phyloP scores from a whole-genome alignment of 192 early-diverging fungal genomes.

The Jimgerdemannia flammicorona region DNA sequence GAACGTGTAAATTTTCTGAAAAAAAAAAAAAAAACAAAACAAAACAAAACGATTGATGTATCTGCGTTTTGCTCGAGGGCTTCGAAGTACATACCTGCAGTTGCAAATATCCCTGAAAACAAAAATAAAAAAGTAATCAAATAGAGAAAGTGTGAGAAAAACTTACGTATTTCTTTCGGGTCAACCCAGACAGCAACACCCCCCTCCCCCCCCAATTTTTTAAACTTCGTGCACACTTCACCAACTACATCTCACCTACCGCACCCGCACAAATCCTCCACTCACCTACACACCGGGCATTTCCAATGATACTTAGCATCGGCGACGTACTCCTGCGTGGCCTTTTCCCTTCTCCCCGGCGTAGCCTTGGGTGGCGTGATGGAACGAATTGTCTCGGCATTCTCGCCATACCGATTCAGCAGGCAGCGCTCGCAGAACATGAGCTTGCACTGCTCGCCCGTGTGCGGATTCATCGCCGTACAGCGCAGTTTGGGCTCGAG shows the following conservation, averaged over 20 bases:
- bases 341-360: not conserved
- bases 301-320: not conserved
- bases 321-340: not conserved
- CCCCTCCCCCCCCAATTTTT: too few relatives aligned
- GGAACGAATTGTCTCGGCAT: not conserved
- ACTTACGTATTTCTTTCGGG: too few relatives aligned
- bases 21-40: too few relatives aligned
- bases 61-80: too few relatives aligned
- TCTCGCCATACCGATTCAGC: not conserved
- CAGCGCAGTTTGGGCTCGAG: not conserved
- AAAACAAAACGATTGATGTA: too few relatives aligned
- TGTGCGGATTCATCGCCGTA: not conserved
- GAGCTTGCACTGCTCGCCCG: not conserved
- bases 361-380: not conserved
- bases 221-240: not conserved
- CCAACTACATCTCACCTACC: not conserved
- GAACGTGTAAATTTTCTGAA: too few relatives aligned
- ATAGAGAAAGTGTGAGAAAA: too few relatives aligned
- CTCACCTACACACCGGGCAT: not conserved
- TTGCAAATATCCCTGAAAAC: not conserved
- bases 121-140: not conserved
- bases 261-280: too few relatives aligned
- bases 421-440: not conserved
- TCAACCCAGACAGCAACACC: too few relatives aligned
- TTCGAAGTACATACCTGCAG: not conserved